Evolutionary conservation across 805 yeast genomes (phyloP).

Genomic region (Starmerella stigmatis): DNA sequence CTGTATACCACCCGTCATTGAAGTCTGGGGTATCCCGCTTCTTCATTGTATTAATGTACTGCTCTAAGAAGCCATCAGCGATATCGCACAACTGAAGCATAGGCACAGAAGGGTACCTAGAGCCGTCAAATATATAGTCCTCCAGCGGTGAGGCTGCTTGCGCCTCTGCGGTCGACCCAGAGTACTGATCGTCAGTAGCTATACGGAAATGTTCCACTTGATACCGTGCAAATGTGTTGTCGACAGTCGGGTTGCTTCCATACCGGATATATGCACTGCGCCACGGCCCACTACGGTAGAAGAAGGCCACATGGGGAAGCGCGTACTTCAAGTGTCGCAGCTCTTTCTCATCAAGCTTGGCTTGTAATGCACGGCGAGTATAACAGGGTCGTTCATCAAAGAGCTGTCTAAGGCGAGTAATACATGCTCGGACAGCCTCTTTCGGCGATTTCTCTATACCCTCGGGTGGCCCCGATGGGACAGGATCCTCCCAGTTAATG

Average conservation of each 20-base stretch:
- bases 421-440: constrained; percentile 31
- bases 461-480: constrained; percentile 27
- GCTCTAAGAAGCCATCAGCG: constrained; percentile 48
- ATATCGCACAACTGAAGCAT: constrained; percentile 74
- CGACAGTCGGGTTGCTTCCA: constrained; percentile 66
- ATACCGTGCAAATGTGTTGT: constrained; percentile 45
- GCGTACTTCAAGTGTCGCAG: constrained; percentile 50
- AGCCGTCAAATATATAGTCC: constrained; percentile 54
- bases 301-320: constrained; percentile 71
- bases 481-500: constrained; percentile 30
- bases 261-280: constrained; percentile 69
- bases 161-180: constrained; percentile 15
- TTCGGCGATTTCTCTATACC: constrained; percentile 39
- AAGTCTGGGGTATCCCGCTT: constrained; percentile 41
- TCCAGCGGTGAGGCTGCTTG: constrained; percentile 11
- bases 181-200: constrained; percentile 19
- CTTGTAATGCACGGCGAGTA: constrained; percentile 59
- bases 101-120: constrained; percentile 53
- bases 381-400: constrained; percentile 73
- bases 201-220: constrained; percentile 81
- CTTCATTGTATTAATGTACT: constrained; percentile 35
- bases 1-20: constrained; percentile 72
- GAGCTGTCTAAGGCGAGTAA: constrained; percentile 33
- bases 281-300: constrained; percentile 89
- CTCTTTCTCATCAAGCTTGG: constrained; percentile 14